These are phyloP conservation scores for Rubia tinctorum DNA, from an alignment of 305 asterid species.

Conservation along the genomic window DNA sequence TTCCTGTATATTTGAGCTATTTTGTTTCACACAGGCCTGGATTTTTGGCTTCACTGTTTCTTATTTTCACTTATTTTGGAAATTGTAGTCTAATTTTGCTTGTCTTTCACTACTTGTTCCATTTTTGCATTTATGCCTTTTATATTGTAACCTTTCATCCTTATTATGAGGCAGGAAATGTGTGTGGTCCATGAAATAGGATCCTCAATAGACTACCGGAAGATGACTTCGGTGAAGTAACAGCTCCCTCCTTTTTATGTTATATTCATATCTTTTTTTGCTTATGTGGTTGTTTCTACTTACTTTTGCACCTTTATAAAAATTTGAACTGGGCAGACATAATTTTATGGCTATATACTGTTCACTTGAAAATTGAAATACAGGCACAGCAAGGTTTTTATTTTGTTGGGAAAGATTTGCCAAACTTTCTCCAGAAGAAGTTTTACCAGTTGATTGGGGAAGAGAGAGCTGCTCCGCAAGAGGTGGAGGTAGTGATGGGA, in stretches of 20 bases:
- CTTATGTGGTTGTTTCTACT: not conserved
- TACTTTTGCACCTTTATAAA: not conserved
- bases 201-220: conserved; percentile 86
- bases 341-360: not conserved
- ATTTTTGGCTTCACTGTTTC: not conserved
- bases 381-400: conserved; percentile 69
- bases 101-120: not conserved
- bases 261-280: not conserved
- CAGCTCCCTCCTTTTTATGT: conserved; percentile 2
- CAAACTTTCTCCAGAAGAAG: conserved; percentile 65
- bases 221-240: conserved; percentile 70
- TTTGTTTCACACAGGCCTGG: not conserved
- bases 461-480: conserved; percentile 59
- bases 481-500: conserved; percentile 97
- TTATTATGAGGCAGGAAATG: conserved; percentile 64
- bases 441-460: conserved; percentile 69
- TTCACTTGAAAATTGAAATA: conserved; percentile 11
- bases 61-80: too few relatives aligned
- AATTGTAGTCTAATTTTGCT: not conserved
- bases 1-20: not conserved
- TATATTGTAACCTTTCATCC: not conserved
- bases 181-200: conserved; percentile 89
- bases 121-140: not conserved
- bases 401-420: conserved; percentile 59
- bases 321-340: not conserved